Evolutionary conservation across 345 rosid genomes (phyloP).

Genomic region (Aquilaria malaccensis): DNA sequence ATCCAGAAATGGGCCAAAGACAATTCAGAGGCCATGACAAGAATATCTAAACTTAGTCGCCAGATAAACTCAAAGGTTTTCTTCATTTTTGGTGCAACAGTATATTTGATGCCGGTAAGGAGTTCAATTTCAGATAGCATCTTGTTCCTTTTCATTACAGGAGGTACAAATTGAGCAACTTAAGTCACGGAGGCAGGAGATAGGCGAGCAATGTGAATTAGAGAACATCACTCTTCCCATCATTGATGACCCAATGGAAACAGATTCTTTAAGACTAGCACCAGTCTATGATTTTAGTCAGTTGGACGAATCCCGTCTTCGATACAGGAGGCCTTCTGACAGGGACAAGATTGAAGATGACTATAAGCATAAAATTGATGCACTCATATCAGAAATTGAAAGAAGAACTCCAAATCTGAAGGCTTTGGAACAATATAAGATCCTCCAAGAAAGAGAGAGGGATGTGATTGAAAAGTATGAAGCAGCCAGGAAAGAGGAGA

Average conservation of each 20-base stretch:
- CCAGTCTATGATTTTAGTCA: constrained; percentile 75
- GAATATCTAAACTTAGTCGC: constrained; percentile 71
- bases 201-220: constrained; percentile 75
- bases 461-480: constrained; percentile 77
- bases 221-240: constrained; percentile 73
- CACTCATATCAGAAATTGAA: constrained; percentile 64
- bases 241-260: constrained; percentile 68
- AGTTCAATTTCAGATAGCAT: constrained; percentile 9
- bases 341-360: constrained; percentile 74
- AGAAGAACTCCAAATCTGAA: constrained; percentile 92
- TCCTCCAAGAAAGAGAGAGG: constrained; percentile 75
- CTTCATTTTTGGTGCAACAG: not conserved
- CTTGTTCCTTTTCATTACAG: constrained; percentile 34
- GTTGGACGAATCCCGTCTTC: constrained; percentile 67
- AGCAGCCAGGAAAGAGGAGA: constrained; percentile 83
- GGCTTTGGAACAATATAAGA: constrained; percentile 92
- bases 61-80: constrained; percentile 72
- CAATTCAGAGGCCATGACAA: constrained; percentile 74
- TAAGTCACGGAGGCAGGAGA: constrained; percentile 59
- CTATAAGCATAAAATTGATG: constrained; percentile 74
- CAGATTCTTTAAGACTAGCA: constrained; percentile 41
- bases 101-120: constrained; percentile 3
- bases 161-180: constrained; percentile 72
- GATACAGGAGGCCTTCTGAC: constrained; percentile 62
- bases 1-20: constrained; percentile 84